phyloP scores from a whole-genome alignment of 768 basidiomycete species.

The Lactarius vividus region DNA sequence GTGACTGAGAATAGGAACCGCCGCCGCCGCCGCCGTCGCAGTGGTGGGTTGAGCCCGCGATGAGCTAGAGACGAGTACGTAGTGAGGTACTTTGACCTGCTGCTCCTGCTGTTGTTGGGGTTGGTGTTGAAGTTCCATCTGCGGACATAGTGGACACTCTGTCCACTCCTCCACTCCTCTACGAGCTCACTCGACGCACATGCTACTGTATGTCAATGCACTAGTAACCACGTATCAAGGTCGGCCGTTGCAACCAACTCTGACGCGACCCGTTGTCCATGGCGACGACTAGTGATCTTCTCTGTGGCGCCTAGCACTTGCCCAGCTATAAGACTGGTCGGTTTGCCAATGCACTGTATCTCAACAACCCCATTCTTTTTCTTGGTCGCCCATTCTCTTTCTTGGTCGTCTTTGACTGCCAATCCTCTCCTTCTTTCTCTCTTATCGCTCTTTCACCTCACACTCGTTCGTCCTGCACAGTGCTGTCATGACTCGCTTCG shows the following conservation, averaged over 20 bases:
- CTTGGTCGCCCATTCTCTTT: slow-evolving; percentile 28
- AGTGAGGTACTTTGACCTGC: slow-evolving; percentile 50
- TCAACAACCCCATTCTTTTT: slow-evolving; percentile 11
- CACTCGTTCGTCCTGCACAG: slow-evolving; percentile 25
- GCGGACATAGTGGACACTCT: neutral
- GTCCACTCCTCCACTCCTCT: neutral
- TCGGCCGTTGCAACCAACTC: neutral
- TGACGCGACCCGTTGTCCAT: neutral
- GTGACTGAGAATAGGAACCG: slow-evolving; percentile 50
- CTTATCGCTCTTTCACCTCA: slow-evolving; percentile 23
- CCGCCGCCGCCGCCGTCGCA: slow-evolving; percentile 35
- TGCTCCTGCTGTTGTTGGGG: neutral
- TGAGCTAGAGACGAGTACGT: slow-evolving; percentile 64
- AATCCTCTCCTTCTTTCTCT: slow-evolving; percentile 24
- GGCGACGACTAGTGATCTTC: neutral
- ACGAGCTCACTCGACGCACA: neutral
- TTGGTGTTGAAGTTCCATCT: slow-evolving; percentile 12
- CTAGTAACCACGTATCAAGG: neutral
- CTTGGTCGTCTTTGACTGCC: slow-evolving; percentile 30
- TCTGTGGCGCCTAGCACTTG: neutral
- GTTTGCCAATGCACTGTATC: neutral
- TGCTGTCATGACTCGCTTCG: slow-evolving; percentile 31
- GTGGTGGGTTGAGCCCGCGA: slow-evolving; percentile 41
- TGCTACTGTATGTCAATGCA: neutral
- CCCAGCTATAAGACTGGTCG: neutral